Evolutionary conservation across 2,329 filamentous ascomycete species (phyloP), one percentile per base, ranked within the genome.

Genomic region (Penicillium sp.): DNA sequence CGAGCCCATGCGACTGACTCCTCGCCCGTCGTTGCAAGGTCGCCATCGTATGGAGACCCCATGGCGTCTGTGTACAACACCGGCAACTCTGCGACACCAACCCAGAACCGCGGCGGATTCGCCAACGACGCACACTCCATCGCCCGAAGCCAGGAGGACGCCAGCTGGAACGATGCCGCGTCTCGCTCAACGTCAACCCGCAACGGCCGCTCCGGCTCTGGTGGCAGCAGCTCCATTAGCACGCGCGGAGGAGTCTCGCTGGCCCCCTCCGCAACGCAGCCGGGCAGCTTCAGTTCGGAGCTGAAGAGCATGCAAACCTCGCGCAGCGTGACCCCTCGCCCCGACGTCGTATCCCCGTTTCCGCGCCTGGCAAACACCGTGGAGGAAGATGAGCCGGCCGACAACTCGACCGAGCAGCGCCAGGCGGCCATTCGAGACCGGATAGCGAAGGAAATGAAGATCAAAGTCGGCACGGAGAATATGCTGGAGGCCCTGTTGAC

Each of bases 401-500:
- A 64, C 60, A 81, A 80, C 9, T 81, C 85, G 7, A 81, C 85
- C 14, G 91, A 96, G 70, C 86, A 91, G 72, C 83, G 85, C 42
- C 85, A 96, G 65, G 83, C 86, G 21, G 80, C 84, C 52, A 81
- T 97, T 61, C 87, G 88, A 66, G 92, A 97, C 65, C 84, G 88
- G 67, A 87, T 99, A 62, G 93, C 91, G 64, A 93, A 95, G 67
- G 95, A 99, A 76, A 87, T 92, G 77, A 97, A 97, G 79, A 97
- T 99, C 70, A 97, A 96, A 74, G 89, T 93, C 66, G 94, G 94
- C 20, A 97, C 93, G 57, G 94, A 99, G 78, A 99, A 99, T 71
- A 87, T 99, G 83, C 80, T 99, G 40, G 94, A 99, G 77, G 94
- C 94, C 12, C 77, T 99, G 62, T 91, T 97, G 71, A 83, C 86